A percentile compares a stretch with the other conserved stretches of the same genome.
phyloP scores from a whole-genome alignment of 179 eudicot species.

The Camellia oleifera region DNA sequence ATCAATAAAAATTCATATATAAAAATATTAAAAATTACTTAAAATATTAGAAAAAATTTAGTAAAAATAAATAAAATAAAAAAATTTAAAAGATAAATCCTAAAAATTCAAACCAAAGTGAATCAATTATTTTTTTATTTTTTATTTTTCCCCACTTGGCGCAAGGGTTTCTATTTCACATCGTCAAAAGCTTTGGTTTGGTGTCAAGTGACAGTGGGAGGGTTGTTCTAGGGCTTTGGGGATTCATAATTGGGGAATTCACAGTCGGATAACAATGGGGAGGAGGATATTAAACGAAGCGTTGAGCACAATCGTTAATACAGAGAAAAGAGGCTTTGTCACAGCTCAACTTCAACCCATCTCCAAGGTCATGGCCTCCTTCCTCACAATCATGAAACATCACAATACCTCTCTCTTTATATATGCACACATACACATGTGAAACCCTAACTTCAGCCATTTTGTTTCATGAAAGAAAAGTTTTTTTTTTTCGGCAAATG shows the following conservation, averaged over 20 bases:
- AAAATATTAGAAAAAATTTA: too few species aligned
- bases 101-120: too few species aligned
- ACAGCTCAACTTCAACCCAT: slow-evolving; percentile 60
- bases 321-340: slow-evolving; percentile 72
- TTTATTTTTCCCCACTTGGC: too few species aligned
- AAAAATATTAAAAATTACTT: too few species aligned
- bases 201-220: too few species aligned
- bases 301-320: slow-evolving; percentile 68
- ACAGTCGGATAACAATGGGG: slow-evolving; percentile 42
- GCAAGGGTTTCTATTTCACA: too few species aligned
- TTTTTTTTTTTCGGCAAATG: too few species aligned
- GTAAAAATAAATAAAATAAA: too few species aligned
- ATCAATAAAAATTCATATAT: too few species aligned
- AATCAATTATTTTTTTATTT: too few species aligned
- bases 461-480: not conserved
- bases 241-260: not conserved
- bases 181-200: too few species aligned
- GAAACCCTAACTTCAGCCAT: not conserved
- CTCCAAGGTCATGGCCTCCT: slow-evolving; percentile 68
- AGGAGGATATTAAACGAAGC: slow-evolving; percentile 71
- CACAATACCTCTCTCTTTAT: slow-evolving; percentile 42
- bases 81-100: too few species aligned
- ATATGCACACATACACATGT: not conserved
- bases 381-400: slow-evolving; percentile 76
- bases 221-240: not conserved